Conservation (phyloP, 306 rosid genomes). For the Inga leiocalycina region DNA sequence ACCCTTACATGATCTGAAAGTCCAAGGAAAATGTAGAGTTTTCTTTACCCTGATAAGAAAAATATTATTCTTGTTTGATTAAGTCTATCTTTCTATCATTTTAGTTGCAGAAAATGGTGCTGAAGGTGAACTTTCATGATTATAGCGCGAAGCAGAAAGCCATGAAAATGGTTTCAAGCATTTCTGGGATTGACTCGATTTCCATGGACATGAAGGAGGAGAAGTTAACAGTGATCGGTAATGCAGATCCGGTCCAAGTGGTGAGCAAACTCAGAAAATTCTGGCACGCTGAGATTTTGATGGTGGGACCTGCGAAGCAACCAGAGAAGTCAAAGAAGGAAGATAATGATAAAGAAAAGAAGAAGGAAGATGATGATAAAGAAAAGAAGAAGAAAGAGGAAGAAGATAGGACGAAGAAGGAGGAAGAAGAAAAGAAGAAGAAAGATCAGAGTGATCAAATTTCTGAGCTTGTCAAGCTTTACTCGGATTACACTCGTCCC, state of each 20-base stretch:
- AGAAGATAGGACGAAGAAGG: not conserved
- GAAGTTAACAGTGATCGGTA: constrained; percentile 73
- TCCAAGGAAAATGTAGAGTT: no score
- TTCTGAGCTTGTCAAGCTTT: constrained; percentile 48
- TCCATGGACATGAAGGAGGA: constrained; percentile 87
- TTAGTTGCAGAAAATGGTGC: constrained; percentile 66
- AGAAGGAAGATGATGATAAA: constrained; percentile 56
- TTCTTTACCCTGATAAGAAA: no score
- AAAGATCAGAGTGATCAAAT: constrained; percentile 41
- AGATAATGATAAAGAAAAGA: not conserved
- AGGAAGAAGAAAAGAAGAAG: not conserved
- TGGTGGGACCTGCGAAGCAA: constrained; percentile 88
- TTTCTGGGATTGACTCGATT: constrained; percentile 75
- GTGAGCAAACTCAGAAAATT: constrained; percentile 65
- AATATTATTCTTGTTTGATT: no score
- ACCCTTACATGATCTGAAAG: not conserved
- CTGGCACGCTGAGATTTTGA: constrained; percentile 68
- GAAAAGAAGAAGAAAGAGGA: not conserved
- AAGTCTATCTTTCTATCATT: no score
- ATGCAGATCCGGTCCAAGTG: constrained; percentile 61
- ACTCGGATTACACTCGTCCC: constrained; percentile 37
- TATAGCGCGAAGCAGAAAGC: constrained; percentile 79
- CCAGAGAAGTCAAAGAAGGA: constrained; percentile 41
- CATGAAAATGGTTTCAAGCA: constrained; percentile 61
- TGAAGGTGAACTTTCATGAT: constrained; percentile 75